Conservation (phyloP, 345 rosid genomes). For the Hibiscus trionum region DNA sequence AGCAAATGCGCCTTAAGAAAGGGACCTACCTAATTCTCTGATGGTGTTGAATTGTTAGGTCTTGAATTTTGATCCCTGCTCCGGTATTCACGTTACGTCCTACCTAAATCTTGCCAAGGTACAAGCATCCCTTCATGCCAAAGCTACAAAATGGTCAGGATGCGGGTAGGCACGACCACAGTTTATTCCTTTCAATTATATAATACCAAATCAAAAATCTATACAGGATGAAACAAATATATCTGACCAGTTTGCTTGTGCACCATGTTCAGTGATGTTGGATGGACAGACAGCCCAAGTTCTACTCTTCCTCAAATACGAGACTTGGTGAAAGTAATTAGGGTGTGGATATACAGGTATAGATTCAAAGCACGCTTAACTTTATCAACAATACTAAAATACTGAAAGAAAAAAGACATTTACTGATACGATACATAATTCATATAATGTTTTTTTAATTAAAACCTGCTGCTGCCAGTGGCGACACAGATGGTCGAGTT, state of each 20-base stretch:
- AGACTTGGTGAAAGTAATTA: conserved; percentile 23
- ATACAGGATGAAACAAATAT: background rate
- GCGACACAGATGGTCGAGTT: conserved; percentile 32
- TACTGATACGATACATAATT: background rate
- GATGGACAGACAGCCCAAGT: conserved; percentile 25
- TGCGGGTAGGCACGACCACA: conserved; percentile 27
- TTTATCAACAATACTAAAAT: background rate
- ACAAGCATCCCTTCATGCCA: conserved; percentile 25
- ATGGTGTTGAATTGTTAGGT: conserved; percentile 16
- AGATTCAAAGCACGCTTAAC: background rate
- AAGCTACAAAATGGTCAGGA: conserved; percentile 26
- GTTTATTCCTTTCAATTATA: background rate
- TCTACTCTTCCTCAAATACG: conserved; percentile 34
- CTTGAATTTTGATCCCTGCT: conserved; percentile 36
- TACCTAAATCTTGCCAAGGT: conserved; percentile 39
- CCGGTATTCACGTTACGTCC: conserved; percentile 16
- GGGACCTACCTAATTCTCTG: background rate
- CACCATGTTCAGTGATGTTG: conserved; percentile 4
- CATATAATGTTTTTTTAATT: background rate
- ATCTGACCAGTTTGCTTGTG: background rate
- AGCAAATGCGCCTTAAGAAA: background rate
- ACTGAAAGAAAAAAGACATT: background rate
- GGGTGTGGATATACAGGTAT: conserved; percentile 45
- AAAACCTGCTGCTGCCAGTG: conserved; percentile 27
- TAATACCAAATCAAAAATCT: background rate